These are phyloP conservation scores for Candida mattraensis DNA, from an alignment of 805 yeast species.

Conservation along the genomic window DNA sequence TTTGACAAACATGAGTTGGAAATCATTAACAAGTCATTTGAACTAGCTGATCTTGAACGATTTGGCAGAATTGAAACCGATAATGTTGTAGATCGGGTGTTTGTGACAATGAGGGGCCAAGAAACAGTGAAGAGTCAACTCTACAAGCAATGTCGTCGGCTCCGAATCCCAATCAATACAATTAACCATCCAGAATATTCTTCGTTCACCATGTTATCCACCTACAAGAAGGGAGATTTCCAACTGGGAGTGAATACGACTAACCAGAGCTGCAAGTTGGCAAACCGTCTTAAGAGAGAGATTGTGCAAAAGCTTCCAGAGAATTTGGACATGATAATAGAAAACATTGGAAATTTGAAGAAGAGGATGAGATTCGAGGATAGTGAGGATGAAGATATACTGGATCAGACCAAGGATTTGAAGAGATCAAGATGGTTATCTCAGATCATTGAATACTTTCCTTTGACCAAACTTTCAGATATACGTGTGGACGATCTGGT, in stretches of 20 bases:
- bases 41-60: conserved; percentile 45
- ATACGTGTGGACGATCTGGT: conserved; percentile 60
- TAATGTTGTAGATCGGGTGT: conserved; percentile 71
- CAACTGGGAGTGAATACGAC: conserved; percentile 82
- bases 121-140: conserved; percentile 40
- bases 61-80: conserved; percentile 66
- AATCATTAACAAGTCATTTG: conserved; percentile 34
- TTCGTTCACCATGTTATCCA: conserved; percentile 74
- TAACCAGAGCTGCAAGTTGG: conserved; percentile 88
- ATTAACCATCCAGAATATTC: conserved; percentile 71
- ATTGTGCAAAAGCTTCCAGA: conserved; percentile 62
- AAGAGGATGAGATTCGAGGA: conserved; percentile 54
- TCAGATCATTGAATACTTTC: conserved; percentile 89
- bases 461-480: conserved; percentile 61
- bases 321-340: conserved; percentile 68
- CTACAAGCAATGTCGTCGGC: conserved; percentile 49
- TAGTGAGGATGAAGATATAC: conserved; percentile 33
- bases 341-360: conserved; percentile 68
- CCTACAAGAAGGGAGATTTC: conserved; percentile 68
- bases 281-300: conserved; percentile 77
- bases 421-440: conserved; percentile 81
- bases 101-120: conserved; percentile 46
- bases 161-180: conserved; percentile 81
- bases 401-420: conserved; percentile 46
- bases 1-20: conserved; percentile 17